A percentile compares a stretch with the other conserved stretches of the same genome.
These are phyloP conservation scores for Carex parvula DNA, from an alignment of 176 grass and related monocot genomes.

Conservation along the genomic window DNA sequence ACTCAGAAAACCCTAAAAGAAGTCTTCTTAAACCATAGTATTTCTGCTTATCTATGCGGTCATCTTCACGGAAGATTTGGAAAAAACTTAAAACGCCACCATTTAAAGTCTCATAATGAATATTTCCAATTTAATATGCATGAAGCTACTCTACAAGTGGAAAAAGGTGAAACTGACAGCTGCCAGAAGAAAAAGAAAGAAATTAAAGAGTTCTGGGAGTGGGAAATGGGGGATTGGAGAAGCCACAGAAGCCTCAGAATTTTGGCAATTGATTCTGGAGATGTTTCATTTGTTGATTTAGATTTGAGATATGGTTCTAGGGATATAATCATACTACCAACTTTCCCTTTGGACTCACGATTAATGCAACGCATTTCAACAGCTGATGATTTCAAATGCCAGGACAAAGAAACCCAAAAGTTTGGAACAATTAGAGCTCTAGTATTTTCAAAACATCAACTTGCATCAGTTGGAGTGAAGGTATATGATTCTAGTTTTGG, in stretches of 20 bases:
- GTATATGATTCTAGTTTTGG: conserved; percentile 74
- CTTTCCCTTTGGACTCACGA: conserved; percentile 91
- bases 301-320: conserved; percentile 84
- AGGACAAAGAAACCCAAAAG: conserved; percentile 42
- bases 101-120: conserved; percentile 32
- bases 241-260: conserved; percentile 68
- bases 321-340: conserved; percentile 75
- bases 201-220: conserved; percentile 86
- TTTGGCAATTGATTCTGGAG: conserved; percentile 82
- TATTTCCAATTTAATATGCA: conserved; percentile 86
- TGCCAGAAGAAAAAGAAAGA: conserved; percentile 48
- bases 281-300: conserved; percentile 86
- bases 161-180: conserved; percentile 30
- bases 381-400: conserved; percentile 56
- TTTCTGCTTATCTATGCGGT: conserved; percentile 79
- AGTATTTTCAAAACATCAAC: conserved; percentile 72
- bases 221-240: conserved; percentile 99
- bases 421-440: conserved; percentile 76
- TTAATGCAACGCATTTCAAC: conserved; percentile 82
- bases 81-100: conserved; percentile 87
- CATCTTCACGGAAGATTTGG: conserved; percentile 94
- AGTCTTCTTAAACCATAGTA: conserved; percentile 76
- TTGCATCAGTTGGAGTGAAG: conserved; percentile 69
- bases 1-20: conserved; percentile 72
- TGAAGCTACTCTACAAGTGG: conserved; percentile 23